Percentiles rank a stretch among this genome's conserved stretches.
Evolutionary conservation across 495 filamentous ascomycete species (phyloP).

Genomic region (Talaromyces trachyspermus): DNA sequence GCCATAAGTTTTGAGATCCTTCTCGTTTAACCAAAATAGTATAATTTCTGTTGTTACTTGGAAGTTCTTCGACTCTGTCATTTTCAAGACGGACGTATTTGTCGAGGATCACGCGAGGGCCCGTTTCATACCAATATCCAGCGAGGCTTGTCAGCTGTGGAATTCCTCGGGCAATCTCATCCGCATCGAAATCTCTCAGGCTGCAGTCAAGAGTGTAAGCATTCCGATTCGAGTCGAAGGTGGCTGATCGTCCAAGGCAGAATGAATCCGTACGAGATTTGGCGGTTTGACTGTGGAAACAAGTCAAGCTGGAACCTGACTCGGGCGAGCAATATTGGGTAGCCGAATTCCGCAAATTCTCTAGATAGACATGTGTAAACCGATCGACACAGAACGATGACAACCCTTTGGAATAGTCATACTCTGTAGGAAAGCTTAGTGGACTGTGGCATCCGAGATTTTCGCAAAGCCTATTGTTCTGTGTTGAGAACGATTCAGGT

Average conservation of each 20-base stretch:
- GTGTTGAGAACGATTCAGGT: no score
- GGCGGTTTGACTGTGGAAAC: conserved; percentile 16
- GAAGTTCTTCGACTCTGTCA: not conserved
- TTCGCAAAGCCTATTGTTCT: no score
- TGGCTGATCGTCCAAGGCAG: conserved; percentile 12
- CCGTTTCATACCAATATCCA: conserved; percentile 18
- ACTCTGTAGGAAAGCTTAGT: not conserved
- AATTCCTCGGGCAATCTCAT: not conserved
- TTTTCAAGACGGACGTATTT: not conserved
- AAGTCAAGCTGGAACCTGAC: conserved; percentile 10
- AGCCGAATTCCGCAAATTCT: conserved; percentile 9
- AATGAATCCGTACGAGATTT: conserved; percentile 14
- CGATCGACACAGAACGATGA: conserved; percentile 9
- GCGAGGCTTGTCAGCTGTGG: conserved; percentile 6
- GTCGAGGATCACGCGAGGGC: conserved; percentile 4
- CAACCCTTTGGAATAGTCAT: not conserved
- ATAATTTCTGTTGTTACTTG: not conserved
- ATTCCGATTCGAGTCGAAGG: conserved; percentile 1
- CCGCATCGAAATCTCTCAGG: not conserved
- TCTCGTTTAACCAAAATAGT: conserved; percentile 32
- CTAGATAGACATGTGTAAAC: conserved; percentile 6
- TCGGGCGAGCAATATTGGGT: conserved; percentile 13
- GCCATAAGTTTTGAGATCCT: conserved; percentile 29
- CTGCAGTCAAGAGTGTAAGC: conserved; percentile 12
- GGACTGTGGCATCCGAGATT: no score